Conservation (phyloP, 495 filamentous ascomycete species). For the Penicillium lagena region DNA sequence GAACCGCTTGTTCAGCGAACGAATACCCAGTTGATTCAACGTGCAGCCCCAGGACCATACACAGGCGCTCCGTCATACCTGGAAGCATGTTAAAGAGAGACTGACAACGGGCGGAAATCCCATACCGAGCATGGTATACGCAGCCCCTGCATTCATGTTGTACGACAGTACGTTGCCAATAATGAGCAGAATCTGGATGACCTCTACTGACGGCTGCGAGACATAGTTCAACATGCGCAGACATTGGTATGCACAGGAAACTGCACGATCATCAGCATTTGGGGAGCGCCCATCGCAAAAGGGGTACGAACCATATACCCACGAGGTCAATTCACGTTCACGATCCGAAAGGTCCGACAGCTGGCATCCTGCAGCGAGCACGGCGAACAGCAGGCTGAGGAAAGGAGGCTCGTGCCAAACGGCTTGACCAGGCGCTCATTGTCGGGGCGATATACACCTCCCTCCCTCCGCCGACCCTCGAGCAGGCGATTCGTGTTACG, state of each 20-base stretch:
- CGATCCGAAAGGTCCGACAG: conserved; percentile 59
- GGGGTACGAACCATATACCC: conserved; percentile 45
- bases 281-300: background rate
- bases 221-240: conserved; percentile 58
- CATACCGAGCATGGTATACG: conserved; percentile 52
- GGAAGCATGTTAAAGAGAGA: background rate
- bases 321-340: conserved; percentile 53
- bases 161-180: conserved; percentile 56
- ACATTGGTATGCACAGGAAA: conserved; percentile 59
- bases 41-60: conserved; percentile 54
- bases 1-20: conserved; percentile 23
- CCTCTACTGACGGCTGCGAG: conserved; percentile 48
- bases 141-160: conserved; percentile 60
- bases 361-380: conserved; percentile 74
- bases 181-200: conserved; percentile 52
- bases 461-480: conserved; percentile 51
- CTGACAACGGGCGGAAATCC: background rate
- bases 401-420: conserved; percentile 37
- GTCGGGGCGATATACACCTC: conserved; percentile 33
- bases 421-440: conserved; percentile 32
- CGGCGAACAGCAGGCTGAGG: conserved; percentile 58
- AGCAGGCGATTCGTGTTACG: conserved; percentile 60
- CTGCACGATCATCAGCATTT: conserved; percentile 19
- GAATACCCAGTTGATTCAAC: conserved; percentile 42
- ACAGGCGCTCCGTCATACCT: conserved; percentile 55